Conservation (phyloP, 1,284 basidiomycete genomes). For the Cutaneotrichosporon dermatis region DNA sequence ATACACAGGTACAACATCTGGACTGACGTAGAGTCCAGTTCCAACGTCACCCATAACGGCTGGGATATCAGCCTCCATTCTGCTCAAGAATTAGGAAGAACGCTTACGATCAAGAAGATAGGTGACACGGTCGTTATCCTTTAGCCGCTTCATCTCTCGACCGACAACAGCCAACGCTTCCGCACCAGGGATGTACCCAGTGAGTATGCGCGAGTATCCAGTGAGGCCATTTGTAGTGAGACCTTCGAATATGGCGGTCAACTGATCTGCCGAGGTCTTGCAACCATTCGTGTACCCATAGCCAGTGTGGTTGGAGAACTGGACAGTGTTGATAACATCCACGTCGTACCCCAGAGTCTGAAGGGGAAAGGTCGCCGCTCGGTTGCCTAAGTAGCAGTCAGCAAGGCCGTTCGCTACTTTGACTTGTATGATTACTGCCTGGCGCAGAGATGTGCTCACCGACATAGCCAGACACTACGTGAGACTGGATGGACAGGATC, state of each 20-base stretch:
- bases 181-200: constrained; percentile 86
- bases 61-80: constrained; percentile 30
- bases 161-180: constrained; percentile 68
- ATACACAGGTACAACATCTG: constrained; percentile 85
- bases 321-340: constrained; percentile 92
- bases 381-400: constrained; percentile 52
- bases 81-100: too few relatives aligned
- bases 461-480: constrained; percentile 94
- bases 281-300: constrained; percentile 72
- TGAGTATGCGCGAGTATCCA: constrained; percentile 62
- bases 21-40: constrained; percentile 72
- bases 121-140: constrained; percentile 57
- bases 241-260: constrained; percentile 61
- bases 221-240: constrained; percentile 68
- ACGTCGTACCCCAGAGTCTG: constrained; percentile 95
- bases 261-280: constrained; percentile 64
- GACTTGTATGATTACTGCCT: too few relatives aligned
- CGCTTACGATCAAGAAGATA: constrained; percentile 85
- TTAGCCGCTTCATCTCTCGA: constrained; percentile 55
- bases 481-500: constrained; percentile 70
- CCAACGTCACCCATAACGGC: constrained; percentile 88
- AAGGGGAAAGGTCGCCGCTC: constrained; percentile 87
- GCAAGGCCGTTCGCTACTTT: background rate
- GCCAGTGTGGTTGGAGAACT: constrained; percentile 83
- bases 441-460: constrained; percentile 53